These are phyloP conservation scores for Cystofilobasidium macerans DNA, from an alignment of 768 basidiomycete genomes.

Conservation along the genomic window DNA sequence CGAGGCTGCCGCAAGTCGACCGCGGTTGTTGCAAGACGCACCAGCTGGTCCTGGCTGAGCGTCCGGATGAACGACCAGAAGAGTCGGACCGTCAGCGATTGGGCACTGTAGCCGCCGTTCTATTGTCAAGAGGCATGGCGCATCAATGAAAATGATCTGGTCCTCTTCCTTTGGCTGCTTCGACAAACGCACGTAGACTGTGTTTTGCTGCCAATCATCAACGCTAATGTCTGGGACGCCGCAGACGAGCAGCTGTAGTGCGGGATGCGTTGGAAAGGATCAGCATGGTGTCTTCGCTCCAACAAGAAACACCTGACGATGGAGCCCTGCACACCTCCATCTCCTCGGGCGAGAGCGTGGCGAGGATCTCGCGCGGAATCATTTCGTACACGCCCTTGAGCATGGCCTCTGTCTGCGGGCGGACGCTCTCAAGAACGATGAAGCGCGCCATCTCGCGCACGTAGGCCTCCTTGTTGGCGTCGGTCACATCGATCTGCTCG, in stretches of 20 bases:
- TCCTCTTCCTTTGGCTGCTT: background rate
- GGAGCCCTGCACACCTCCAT: constrained; percentile 18
- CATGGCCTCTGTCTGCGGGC: constrained; percentile 18
- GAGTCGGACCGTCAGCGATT: constrained; percentile 1
- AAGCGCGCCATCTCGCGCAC: constrained; percentile 3
- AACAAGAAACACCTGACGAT: too few species aligned
- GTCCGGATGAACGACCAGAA: constrained; percentile 17
- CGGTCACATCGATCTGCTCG: constrained; percentile 14
- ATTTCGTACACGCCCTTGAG: constrained; percentile 17
- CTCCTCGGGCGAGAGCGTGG: constrained; percentile 7
- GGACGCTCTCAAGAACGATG: constrained; percentile 12
- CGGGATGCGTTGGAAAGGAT: too few species aligned
- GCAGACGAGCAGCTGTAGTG: constrained; percentile 11
- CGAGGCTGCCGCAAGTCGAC: background rate
- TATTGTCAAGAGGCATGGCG: background rate
- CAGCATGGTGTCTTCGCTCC: too few species aligned
- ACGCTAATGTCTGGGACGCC: constrained; percentile 12
- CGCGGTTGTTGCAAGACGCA: background rate
- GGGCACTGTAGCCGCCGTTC: background rate
- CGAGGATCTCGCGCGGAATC: background rate
- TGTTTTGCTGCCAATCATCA: constrained; percentile 11
- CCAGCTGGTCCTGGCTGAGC: constrained; percentile 6
- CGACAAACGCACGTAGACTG: constrained; percentile 7
- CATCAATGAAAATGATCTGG: background rate
- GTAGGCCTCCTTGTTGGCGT: constrained; percentile 18